phyloP scores from a whole-genome alignment of 345 rosid species.

The Pugionium cornutum region DNA sequence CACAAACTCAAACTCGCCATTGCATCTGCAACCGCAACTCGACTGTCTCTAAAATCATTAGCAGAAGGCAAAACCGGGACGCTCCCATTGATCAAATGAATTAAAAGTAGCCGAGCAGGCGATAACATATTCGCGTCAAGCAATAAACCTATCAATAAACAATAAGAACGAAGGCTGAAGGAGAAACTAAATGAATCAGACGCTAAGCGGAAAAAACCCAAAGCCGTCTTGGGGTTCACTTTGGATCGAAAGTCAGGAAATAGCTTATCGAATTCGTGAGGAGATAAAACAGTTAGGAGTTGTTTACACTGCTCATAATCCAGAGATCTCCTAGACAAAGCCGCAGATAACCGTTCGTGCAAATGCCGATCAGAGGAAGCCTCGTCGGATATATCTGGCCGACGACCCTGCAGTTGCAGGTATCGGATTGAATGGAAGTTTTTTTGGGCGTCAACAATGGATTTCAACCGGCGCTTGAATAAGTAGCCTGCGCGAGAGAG shows the following conservation, averaged over 20 bases:
- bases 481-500: slow-evolving; percentile 40
- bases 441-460: slow-evolving; percentile 28
- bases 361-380: slow-evolving; percentile 42
- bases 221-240: slow-evolving; percentile 59
- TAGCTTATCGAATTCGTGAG: slow-evolving; percentile 56
- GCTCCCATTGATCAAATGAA: slow-evolving; percentile 67
- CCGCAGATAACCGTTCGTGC: slow-evolving; percentile 44
- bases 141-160: slow-evolving; percentile 60
- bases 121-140: slow-evolving; percentile 45
- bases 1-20: slow-evolving; percentile 49
- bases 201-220: slow-evolving; percentile 67
- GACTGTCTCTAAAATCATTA: slow-evolving; percentile 21
- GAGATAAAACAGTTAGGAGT: slow-evolving; percentile 48
- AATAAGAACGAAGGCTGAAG: slow-evolving; percentile 72
- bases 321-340: slow-evolving; percentile 56
- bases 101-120: slow-evolving; percentile 59
- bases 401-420: slow-evolving; percentile 29
- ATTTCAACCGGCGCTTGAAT: slow-evolving; percentile 46
- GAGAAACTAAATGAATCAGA: slow-evolving; percentile 50
- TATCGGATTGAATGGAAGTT: slow-evolving; percentile 25
- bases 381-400: slow-evolving; percentile 27
- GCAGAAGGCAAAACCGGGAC: slow-evolving; percentile 40
- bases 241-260: slow-evolving; percentile 48
- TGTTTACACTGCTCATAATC: slow-evolving; percentile 52
- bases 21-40: slow-evolving; percentile 48